phyloP scores from a whole-genome alignment of 2,329 filamentous ascomycete genomes.

The Tolypocladium sp. region DNA sequence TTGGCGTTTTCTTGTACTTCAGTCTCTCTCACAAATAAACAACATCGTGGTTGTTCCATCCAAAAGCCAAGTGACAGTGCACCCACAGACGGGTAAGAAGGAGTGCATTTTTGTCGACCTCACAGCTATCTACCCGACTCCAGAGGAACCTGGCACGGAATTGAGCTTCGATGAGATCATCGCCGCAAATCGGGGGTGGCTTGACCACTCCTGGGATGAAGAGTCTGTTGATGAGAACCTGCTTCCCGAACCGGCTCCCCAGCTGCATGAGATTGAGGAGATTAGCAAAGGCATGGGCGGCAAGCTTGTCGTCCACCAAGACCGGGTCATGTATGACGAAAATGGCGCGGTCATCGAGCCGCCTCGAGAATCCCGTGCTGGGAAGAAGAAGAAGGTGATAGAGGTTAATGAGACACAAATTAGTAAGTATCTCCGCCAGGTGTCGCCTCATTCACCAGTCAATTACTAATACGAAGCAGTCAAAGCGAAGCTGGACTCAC shows the following conservation, averaged over 20 bases:
- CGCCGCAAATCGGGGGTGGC: conserved; percentile 65
- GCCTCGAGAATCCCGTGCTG: conserved; percentile 33
- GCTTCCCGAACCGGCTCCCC: conserved; percentile 14
- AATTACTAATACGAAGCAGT: conserved; percentile 45
- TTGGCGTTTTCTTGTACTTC: conserved; percentile 33
- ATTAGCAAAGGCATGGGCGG: conserved; percentile 19
- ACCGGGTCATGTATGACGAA: conserved; percentile 43
- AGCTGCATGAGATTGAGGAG: conserved; percentile 20
- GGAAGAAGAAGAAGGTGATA: conserved; percentile 68
- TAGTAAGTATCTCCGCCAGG: conserved; percentile 45
- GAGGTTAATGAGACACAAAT: conserved; percentile 91
- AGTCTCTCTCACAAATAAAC: conserved; percentile 54
- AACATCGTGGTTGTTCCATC: conserved; percentile 61
- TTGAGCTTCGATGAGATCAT: conserved; percentile 88
- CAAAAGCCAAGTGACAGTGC: conserved; percentile 70
- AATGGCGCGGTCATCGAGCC: conserved; percentile 44
- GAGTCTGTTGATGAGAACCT: conserved; percentile 26
- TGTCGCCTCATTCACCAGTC: background rate
- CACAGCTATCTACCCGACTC: conserved; percentile 73
- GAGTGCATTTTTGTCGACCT: conserved; percentile 86
- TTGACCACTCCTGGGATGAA: conserved; percentile 48
- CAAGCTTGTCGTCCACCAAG: conserved; percentile 34
- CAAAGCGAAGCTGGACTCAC: conserved; percentile 87
- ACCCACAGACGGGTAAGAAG: conserved; percentile 71
- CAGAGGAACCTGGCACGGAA: conserved; percentile 62